Conservation (phyloP, 441 rosid species). For the Populus hybrid region DNA sequence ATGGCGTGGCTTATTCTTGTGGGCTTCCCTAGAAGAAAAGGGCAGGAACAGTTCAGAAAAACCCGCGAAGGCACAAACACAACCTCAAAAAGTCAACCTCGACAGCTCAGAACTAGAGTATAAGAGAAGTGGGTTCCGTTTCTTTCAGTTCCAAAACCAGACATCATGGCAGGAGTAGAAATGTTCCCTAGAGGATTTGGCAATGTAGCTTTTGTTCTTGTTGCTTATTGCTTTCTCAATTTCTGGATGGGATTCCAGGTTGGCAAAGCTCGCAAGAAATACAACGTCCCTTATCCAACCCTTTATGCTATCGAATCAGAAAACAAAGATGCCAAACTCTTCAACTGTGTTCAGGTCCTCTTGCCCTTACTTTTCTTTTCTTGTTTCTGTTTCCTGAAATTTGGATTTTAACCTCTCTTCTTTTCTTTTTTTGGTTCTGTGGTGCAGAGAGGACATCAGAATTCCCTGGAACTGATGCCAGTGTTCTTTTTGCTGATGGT, state of each 20-base stretch:
- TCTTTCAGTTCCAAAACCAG: too few relatives aligned
- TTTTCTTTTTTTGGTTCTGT: neutral
- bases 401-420: neutral
- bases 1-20: too few relatives aligned
- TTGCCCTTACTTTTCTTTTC: neutral
- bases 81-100: too few relatives aligned
- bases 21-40: too few relatives aligned
- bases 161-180: too few relatives aligned
- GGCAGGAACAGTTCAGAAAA: too few relatives aligned
- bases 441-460: slow-evolving; percentile 79
- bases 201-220: too few relatives aligned
- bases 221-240: slow-evolving; percentile 8
- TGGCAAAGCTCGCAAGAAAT: slow-evolving; percentile 68
- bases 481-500: slow-evolving; percentile 57
- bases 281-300: slow-evolving; percentile 62
- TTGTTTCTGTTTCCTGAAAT: neutral
- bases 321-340: slow-evolving; percentile 68
- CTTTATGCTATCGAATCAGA: slow-evolving; percentile 63
- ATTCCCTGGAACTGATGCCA: slow-evolving; percentile 79
- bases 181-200: too few relatives aligned
- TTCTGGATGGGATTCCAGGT: slow-evolving; percentile 60
- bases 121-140: too few relatives aligned
- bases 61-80: too few relatives aligned
- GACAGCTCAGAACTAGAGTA: too few relatives aligned
- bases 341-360: slow-evolving; percentile 78